Base-by-base conservation (phyloP, 2,329 filamentous ascomycete species). In the Colletotrichum cuscutae region DNA sequence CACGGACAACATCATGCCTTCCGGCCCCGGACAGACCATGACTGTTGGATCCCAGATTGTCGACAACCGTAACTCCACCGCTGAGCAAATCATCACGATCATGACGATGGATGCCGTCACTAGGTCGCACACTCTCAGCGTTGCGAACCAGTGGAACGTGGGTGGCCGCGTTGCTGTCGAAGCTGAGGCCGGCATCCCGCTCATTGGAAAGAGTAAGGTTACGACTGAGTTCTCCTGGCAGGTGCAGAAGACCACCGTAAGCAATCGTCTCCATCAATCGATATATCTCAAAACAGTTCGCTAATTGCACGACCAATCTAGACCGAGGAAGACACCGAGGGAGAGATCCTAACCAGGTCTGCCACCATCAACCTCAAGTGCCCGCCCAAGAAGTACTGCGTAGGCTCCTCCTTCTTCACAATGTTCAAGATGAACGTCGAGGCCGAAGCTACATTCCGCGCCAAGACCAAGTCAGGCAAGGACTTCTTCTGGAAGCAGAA, bases 371-470 rank as follows among this genome's bases (percentile, higher is more conserved):
- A 71, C 42, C 71, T 76, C 12, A 71, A 57, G 19, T 75, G 73
- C 58, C 71, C 75, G 5, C 49, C 68, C 1, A 67, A 65, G 24
- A 76, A 75, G 37, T 72, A 75, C 46, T 76, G 75, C 58, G 72
- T 71, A 1, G 75, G 71, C 8, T 54, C 61, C 0, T 73, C 75
- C 9, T 75, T 75, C 32, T 75, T 74, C 53, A 75, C 72, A 9
- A 68, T 64, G 13, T 76, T 70, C 35, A 76, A 73, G 58, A 58
- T 76, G 22, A 58, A 76, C 9, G 67, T 76, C n/a, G 69, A 76
- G 15, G 67, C 75, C 3, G 72, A 73, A 12, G 70, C 74, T 5
- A 76, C 73, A 1, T 64, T 75, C 26, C 63, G 68, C 3, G 74
- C 71, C 6, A 76, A 58, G 13, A 72, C 67, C 0, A 76, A 68